Conservation (phyloP, 75 land plant genomes). For the Adiantum capillusveneris region DNA sequence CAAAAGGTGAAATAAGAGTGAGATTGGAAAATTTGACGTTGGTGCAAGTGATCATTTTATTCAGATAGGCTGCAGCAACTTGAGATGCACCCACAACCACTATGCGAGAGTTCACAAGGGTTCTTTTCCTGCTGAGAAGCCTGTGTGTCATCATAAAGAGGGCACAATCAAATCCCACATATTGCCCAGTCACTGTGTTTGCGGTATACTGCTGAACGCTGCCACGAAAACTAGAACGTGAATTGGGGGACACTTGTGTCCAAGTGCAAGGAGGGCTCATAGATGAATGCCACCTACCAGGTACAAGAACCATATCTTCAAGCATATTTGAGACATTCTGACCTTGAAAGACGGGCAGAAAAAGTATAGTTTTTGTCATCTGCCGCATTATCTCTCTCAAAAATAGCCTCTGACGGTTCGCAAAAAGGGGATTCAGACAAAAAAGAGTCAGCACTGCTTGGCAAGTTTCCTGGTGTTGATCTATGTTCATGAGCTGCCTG, state of each 20-base stretch:
- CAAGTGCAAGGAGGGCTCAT: constrained; percentile 7
- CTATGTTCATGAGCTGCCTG: not conserved
- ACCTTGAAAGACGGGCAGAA: constrained; percentile 14
- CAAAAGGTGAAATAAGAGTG: constrained; percentile 16
- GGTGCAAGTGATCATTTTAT: constrained; percentile 4
- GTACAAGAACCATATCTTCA: constrained; percentile 12
- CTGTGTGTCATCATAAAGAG: constrained; percentile 15
- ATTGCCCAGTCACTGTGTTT: constrained; percentile 6
- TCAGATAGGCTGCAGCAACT: constrained; percentile 17
- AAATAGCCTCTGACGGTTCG: constrained; percentile 8
- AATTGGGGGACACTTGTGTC: not conserved
- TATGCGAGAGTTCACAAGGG: constrained; percentile 14
- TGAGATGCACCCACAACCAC: constrained; percentile 19
- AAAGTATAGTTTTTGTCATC: constrained; percentile 17
- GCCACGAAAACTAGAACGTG: not conserved
- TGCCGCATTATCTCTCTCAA: constrained; percentile 21
- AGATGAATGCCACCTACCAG: constrained; percentile 13
- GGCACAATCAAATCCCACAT: constrained; percentile 19
- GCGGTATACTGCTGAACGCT: not conserved
- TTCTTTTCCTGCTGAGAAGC: constrained; percentile 10
- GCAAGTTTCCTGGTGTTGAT: constrained; percentile 8
- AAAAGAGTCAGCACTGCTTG: constrained; percentile 13
- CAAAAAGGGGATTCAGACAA: constrained; percentile 14
- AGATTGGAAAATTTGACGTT: constrained; percentile 14
- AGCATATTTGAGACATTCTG: constrained; percentile 17